A percentile compares a stretch with the other conserved stretches of the same genome.
These are phyloP conservation scores for Penicillium psychrofluorescens DNA, from an alignment of 495 filamentous ascomycete species.

Conservation along the genomic window DNA sequence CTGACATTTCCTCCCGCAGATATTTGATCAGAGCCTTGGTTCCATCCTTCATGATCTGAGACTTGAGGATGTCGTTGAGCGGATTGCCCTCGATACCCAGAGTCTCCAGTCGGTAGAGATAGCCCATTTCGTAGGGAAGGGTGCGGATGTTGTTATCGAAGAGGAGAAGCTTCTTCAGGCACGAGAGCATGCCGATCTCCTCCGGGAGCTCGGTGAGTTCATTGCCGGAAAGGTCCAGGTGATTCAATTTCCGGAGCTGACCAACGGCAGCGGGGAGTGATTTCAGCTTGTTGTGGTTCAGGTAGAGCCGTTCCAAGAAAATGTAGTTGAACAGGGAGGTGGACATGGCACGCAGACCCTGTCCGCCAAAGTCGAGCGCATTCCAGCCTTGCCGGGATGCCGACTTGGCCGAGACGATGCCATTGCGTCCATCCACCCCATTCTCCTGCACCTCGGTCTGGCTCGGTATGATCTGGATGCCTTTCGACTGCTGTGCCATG, in stretches of 20 bases:
- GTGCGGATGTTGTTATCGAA: slow-evolving; percentile 83
- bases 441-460: slow-evolving; percentile 57
- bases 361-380: slow-evolving; percentile 86
- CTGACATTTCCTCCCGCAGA: slow-evolving; percentile 73
- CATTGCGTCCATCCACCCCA: slow-evolving; percentile 54
- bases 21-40: slow-evolving; percentile 76
- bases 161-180: slow-evolving; percentile 67
- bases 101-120: slow-evolving; percentile 76
- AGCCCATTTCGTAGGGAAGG: slow-evolving; percentile 81
- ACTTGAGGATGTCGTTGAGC: slow-evolving; percentile 61
- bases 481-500: slow-evolving; percentile 53
- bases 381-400: slow-evolving; percentile 76
- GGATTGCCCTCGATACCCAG: slow-evolving; percentile 92
- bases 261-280: slow-evolving; percentile 71
- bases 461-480: slow-evolving; percentile 45
- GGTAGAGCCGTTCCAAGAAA: slow-evolving; percentile 83
- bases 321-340: slow-evolving; percentile 73
- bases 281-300: slow-evolving; percentile 83
- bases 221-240: slow-evolving; percentile 85
- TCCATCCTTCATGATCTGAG: slow-evolving; percentile 74
- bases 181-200: slow-evolving; percentile 93
- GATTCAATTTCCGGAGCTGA: slow-evolving; percentile 64
- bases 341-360: slow-evolving; percentile 77
- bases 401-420: slow-evolving; percentile 46
- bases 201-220: slow-evolving; percentile 73